These are phyloP conservation scores for Lactarius vividus DNA, from an alignment of 768 basidiomycete species.

Conservation along the genomic window DNA sequence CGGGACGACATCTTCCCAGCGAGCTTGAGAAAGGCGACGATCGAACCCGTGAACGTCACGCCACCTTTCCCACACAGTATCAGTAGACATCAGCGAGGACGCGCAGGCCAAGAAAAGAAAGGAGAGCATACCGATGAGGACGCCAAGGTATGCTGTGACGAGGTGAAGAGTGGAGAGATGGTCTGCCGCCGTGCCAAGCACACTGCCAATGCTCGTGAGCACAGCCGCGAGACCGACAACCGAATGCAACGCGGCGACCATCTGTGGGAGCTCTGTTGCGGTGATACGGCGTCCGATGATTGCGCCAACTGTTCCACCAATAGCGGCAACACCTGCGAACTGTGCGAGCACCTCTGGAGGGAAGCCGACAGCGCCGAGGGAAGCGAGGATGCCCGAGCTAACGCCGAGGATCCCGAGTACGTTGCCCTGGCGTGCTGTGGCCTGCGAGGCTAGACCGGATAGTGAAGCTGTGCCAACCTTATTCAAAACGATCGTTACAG, in stretches of 20 bases:
- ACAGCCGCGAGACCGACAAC: slow-evolving; percentile 91
- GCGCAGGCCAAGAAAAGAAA: slow-evolving; percentile 1
- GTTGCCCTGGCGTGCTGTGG: slow-evolving; percentile 85
- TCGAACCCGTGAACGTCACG: slow-evolving; percentile 85
- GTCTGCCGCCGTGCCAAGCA: slow-evolving; percentile 57
- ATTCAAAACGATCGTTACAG: background rate
- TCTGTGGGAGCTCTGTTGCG: slow-evolving; percentile 85
- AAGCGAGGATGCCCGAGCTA: slow-evolving; percentile 74
- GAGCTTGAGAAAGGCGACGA: slow-evolving; percentile 86
- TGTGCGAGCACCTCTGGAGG: slow-evolving; percentile 69
- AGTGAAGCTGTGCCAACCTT: slow-evolving; percentile 54
- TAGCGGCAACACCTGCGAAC: slow-evolving; percentile 70
- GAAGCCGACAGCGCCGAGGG: slow-evolving; percentile 82
- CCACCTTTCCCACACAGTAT: slow-evolving; percentile 48
- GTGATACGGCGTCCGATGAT: slow-evolving; percentile 81
- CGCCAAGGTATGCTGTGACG: slow-evolving; percentile 82
- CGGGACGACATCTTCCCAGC: slow-evolving; percentile 78
- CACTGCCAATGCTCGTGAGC: slow-evolving; percentile 80
- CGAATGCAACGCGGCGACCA: slow-evolving; percentile 76
- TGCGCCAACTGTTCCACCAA: slow-evolving; percentile 70
- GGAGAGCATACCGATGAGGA: slow-evolving; percentile 62
- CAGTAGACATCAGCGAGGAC: background rate
- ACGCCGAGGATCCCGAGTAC: slow-evolving; percentile 86
- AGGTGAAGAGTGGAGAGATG: slow-evolving; percentile 74
- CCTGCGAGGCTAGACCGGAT: slow-evolving; percentile 74